phyloP scores from a whole-genome alignment of 257 asterid genomes.

The Cordia subcordata region DNA sequence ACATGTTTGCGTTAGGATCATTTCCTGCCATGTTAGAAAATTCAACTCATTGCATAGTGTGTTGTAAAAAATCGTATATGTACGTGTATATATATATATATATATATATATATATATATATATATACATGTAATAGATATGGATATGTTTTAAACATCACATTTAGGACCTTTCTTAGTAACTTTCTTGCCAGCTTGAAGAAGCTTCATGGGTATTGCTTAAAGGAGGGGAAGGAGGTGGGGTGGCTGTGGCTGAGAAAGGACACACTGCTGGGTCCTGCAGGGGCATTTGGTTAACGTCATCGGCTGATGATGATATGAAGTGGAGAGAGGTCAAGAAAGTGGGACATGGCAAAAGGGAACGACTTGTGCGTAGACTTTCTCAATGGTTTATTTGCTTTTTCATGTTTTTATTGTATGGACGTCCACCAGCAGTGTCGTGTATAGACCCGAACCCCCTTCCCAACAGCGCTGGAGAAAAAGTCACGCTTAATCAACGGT shows the following conservation, averaged over 20 bases:
- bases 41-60: background rate
- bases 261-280: background rate
- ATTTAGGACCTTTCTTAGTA: conserved; percentile 30
- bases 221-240: too few relatives aligned
- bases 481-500: too few relatives aligned
- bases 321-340: background rate
- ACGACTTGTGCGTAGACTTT: conserved; percentile 63
- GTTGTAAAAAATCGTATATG: background rate
- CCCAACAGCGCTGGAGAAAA: too few relatives aligned
- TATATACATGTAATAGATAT: conserved; percentile 18
- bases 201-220: conserved; percentile 63
- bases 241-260: conserved; percentile 53
- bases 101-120: background rate
- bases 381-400: background rate
- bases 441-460: conserved; percentile 35
- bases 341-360: conserved; percentile 8
- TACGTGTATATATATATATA: conserved; percentile 1
- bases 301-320: background rate
- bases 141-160: conserved; percentile 4
- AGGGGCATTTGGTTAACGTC: too few relatives aligned
- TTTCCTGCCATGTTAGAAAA: conserved; percentile 40
- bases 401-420: background rate
- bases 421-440: conserved; percentile 35
- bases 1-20: conserved; percentile 13
- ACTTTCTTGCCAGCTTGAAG: conserved; percentile 48